Evolutionary conservation across 805 yeast genomes (phyloP), one percentile per base, ranked within the genome.

Genomic region (Debaryomyces prosopidis): DNA sequence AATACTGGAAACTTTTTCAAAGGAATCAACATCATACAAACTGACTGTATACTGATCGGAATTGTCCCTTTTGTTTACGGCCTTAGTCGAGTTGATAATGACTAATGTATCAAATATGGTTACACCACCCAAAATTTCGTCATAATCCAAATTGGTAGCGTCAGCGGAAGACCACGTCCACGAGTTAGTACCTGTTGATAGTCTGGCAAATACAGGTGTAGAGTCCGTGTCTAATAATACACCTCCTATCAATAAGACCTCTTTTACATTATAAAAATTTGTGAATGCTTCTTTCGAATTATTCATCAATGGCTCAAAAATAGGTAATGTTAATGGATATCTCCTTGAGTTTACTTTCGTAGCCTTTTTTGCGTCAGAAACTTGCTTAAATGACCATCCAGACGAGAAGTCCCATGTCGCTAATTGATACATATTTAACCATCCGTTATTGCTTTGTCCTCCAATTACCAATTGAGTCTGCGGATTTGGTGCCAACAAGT

Each of bases 351-450:
- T 80, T 1, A 85, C 68, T 9, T 65, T 48, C 11, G 50, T 48
- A 5, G 36, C 27, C 33, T 65, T 65, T 9, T 51, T 48, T 7
- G 43, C 35, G 42, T 58, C 59, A 9, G 53, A 49, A 1, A 68
- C 55, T 49, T 62, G 53, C 33, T 63, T 52, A 58, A 81, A 86
- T 3, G 87, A 76, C 95, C 95, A 88, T 0, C 77, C 77, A 7
- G 87, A 66, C 40, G 72, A 69, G 48, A 80, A 81, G 53, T 82
- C 82, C 87, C 90, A 86, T 2, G 84, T 62, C 0, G 94, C 92
- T 15, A 85, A 65, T 62, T 87, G 94, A 53, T 76, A 75, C 83
- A 87, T 79, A 49, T 80, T 77, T 30, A 86, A 77, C 89, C 91
- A 86, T 0, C 89, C 89, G 2, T 65, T 54, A 5, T 60, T 53